Conservation (phyloP, 1,284 basidiomycete species). For the Ganoderma resinaceum region DNA sequence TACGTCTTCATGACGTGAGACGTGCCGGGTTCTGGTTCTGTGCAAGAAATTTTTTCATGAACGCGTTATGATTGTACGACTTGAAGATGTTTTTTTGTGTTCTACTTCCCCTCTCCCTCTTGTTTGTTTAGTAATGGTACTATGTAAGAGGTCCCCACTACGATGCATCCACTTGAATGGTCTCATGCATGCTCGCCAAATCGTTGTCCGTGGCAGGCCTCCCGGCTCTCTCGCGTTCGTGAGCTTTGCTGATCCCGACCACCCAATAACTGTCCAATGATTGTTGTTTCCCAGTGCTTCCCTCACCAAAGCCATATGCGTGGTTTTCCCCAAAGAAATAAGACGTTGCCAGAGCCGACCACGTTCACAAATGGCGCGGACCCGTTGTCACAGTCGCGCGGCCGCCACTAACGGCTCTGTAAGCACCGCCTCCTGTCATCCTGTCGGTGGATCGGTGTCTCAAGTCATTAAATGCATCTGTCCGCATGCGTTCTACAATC, state of each 20-base stretch:
- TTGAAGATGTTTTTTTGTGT: not conserved
- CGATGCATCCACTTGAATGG: not conserved
- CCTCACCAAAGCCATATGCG: not conserved
- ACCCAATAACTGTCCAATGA: not conserved
- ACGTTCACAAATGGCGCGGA: not conserved
- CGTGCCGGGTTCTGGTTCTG: not conserved
- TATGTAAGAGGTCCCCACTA: too few relatives aligned
- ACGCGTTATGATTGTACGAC: not conserved
- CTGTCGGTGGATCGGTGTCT: too few relatives aligned
- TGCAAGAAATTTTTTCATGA: not conserved
- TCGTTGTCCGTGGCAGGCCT: too few relatives aligned
- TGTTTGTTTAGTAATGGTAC: not conserved
- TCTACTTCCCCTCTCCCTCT: not conserved
- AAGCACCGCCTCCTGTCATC: not conserved
- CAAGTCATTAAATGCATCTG: too few relatives aligned
- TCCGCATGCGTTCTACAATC: too few relatives aligned
- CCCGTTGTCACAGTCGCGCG: not conserved
- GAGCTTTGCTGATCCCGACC: too few relatives aligned
- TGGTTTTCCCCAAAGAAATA: not conserved
- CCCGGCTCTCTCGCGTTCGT: too few relatives aligned
- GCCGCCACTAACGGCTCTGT: not conserved
- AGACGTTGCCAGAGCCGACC: not conserved
- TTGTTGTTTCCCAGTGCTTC: not conserved
- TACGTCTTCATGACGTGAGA: slow-evolving; percentile 48
- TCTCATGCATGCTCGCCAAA: too few relatives aligned